Evolutionary conservation across 768 basidiomycete genomes (phyloP).

Genomic region (Boletus speciosus): DNA sequence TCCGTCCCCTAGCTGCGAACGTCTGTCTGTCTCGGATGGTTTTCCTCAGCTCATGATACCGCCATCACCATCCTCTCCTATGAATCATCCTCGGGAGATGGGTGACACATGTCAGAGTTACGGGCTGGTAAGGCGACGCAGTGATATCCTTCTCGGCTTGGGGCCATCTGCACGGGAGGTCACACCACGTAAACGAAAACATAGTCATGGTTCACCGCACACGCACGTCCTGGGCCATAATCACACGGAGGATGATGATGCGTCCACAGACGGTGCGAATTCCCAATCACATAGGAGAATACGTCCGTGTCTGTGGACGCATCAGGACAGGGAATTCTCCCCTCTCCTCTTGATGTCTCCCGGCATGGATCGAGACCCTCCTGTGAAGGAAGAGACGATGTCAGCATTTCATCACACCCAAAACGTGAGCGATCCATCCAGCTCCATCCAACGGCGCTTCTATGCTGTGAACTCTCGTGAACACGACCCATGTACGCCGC

Average conservation of each 20-base stretch:
- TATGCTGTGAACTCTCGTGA: background rate
- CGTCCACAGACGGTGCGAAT: background rate
- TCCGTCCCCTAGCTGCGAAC: background rate
- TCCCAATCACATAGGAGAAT: background rate
- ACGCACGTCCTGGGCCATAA: background rate
- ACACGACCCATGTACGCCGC: slow-evolving; percentile 1
- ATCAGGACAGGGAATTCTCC: slow-evolving; percentile 16
- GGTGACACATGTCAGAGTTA: background rate
- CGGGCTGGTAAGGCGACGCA: background rate
- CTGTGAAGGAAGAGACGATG: slow-evolving; percentile 4
- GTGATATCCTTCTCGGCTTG: background rate
- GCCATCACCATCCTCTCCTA: background rate
- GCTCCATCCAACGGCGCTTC: slow-evolving; percentile 1
- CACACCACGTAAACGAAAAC: slow-evolving; percentile 20
- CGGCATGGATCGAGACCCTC: background rate
- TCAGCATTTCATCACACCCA: background rate
- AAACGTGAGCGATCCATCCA: background rate
- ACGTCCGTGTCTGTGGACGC: slow-evolving; percentile 8
- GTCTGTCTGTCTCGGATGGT: background rate
- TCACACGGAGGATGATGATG: background rate
- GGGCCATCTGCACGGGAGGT: background rate
- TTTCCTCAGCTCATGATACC: background rate
- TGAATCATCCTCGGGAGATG: background rate
- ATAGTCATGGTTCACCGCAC: background rate
- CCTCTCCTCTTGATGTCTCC: slow-evolving; percentile 24